phyloP scores from a whole-genome alignment of 352 stramenopile species.

The Globisporangium mamillatum region DNA sequence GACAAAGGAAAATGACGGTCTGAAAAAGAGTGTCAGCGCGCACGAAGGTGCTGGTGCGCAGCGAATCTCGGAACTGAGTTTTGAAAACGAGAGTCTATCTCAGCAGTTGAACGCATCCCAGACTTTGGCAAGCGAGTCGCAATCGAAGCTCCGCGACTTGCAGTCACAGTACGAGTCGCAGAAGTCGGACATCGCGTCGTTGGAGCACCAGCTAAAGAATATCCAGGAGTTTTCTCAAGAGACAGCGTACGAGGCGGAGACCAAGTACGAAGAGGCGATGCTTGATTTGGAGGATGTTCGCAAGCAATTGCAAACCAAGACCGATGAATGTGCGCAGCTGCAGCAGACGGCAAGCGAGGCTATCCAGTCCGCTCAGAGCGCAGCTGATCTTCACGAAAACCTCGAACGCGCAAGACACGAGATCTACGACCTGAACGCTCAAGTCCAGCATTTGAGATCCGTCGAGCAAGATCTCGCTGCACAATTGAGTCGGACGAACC shows the following conservation, averaged over 20 bases:
- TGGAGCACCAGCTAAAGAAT: slow-evolving; percentile 62
- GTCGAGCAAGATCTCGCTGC: slow-evolving; percentile 40
- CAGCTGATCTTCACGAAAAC: slow-evolving; percentile 26
- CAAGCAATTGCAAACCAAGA: slow-evolving; percentile 26
- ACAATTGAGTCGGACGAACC: slow-evolving; percentile 27
- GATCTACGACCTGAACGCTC: slow-evolving; percentile 32
- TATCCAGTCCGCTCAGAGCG: slow-evolving; percentile 21
- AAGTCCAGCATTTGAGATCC: slow-evolving; percentile 33
- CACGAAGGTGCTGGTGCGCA: slow-evolving; percentile 8
- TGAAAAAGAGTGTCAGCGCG: not conserved
- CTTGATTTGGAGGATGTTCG: slow-evolving; percentile 38
- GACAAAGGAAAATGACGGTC: slow-evolving; percentile 5
- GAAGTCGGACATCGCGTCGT: slow-evolving; percentile 23
- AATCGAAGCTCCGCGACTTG: slow-evolving; percentile 13
- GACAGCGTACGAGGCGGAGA: slow-evolving; percentile 47
- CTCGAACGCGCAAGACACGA: slow-evolving; percentile 34
- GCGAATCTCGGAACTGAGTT: slow-evolving; percentile 5
- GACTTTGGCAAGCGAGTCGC: not conserved
- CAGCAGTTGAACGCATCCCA: slow-evolving; percentile 10
- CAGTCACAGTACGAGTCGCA: slow-evolving; percentile 18
- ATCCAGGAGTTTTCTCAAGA: slow-evolving; percentile 63
- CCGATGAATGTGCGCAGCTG: slow-evolving; percentile 25
- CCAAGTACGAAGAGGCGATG: slow-evolving; percentile 52
- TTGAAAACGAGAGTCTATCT: slow-evolving; percentile 10
- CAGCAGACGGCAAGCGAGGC: slow-evolving; percentile 18